Evolutionary conservation across 306 rosid species (phyloP).

Genomic region (Senna siamea): DNA sequence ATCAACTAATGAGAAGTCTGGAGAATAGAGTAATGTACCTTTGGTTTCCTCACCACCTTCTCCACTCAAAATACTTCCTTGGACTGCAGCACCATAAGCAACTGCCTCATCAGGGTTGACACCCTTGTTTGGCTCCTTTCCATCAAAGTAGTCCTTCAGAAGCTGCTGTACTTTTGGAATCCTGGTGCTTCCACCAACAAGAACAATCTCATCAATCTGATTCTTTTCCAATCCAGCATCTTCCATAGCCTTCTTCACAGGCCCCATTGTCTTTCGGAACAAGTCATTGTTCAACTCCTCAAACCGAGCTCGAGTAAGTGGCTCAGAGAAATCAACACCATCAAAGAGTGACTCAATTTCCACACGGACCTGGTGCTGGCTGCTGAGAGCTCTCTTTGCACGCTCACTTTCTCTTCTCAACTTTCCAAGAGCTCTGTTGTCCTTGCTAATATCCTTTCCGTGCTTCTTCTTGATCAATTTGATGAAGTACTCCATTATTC

Average conservation of each 20-base stretch:
- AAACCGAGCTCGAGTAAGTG: slow-evolving; percentile 90
- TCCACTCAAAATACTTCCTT: slow-evolving; percentile 98
- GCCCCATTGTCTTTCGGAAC: slow-evolving; percentile 99
- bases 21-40: slow-evolving; percentile 51
- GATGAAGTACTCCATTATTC: slow-evolving; percentile 97
- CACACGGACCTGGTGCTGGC: slow-evolving; percentile 99
- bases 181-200: slow-evolving; percentile 98
- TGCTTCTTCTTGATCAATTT: slow-evolving; percentile 97
- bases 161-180: slow-evolving; percentile 97
- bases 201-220: slow-evolving; percentile 92
- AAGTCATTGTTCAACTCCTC: slow-evolving; percentile 96
- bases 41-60: slow-evolving; percentile 98
- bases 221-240: slow-evolving; percentile 94
- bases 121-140: slow-evolving; percentile 99
- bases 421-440: slow-evolving; percentile 96
- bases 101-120: slow-evolving; percentile 99
- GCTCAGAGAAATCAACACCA: slow-evolving; percentile 85
- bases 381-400: slow-evolving; percentile 98
- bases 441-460: slow-evolving; percentile 95
- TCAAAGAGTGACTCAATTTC: slow-evolving; percentile 98
- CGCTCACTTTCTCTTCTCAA: slow-evolving; percentile 92
- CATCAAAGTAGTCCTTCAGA: slow-evolving; percentile 89
- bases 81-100: slow-evolving; percentile 98
- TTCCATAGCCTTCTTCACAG: slow-evolving; percentile 97
- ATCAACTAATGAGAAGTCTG: background rate